These are phyloP conservation scores for Ceratobasidium papillatum DNA, from an alignment of 1,284 basidiomycete species.

Conservation along the genomic window DNA sequence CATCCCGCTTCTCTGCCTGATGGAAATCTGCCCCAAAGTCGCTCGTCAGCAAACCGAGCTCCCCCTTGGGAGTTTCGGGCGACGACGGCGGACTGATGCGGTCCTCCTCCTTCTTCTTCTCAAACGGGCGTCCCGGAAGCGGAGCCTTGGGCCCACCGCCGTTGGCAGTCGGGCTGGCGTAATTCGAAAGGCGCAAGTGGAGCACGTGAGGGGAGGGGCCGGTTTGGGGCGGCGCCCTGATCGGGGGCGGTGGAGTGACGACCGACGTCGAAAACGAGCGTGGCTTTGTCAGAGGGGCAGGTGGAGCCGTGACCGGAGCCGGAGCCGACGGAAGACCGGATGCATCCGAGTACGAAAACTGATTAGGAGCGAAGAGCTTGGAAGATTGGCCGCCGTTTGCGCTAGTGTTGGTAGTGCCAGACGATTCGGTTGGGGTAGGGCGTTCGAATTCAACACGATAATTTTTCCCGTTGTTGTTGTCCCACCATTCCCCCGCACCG, in stretches of 20 bases:
- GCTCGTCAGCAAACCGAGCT: constrained; percentile 5
- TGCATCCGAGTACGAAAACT: constrained; percentile 17
- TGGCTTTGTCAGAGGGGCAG: constrained; percentile 27
- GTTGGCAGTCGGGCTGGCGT: constrained; percentile 29
- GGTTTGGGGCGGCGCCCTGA: constrained; percentile 17
- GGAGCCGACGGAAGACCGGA: not conserved
- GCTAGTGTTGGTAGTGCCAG: not conserved
- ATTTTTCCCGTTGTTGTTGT: constrained; percentile 56
- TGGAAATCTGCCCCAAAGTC: constrained; percentile 28
- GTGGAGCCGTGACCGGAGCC: constrained; percentile 11
- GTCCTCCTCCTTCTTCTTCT: constrained; percentile 28
- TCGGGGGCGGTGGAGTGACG: constrained; percentile 34
- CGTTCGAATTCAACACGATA: constrained; percentile 55
- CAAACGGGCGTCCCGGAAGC: not conserved
- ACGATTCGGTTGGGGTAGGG: not conserved
- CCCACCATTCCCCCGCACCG: constrained; percentile 57
- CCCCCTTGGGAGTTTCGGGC: constrained; percentile 12
- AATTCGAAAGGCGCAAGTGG: constrained; percentile 19
- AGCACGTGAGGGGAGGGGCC: constrained; percentile 20
- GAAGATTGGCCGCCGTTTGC: constrained; percentile 28
- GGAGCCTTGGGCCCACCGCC: constrained; percentile 7
- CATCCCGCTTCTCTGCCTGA: constrained; percentile 14
- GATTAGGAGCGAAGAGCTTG: constrained; percentile 8
- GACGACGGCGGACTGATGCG: constrained; percentile 36
- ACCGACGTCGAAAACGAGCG: constrained; percentile 32